These are phyloP conservation scores for Backusella morwellensis DNA, from an alignment of 192 early-diverging fungal genomes.

Conservation along the genomic window DNA sequence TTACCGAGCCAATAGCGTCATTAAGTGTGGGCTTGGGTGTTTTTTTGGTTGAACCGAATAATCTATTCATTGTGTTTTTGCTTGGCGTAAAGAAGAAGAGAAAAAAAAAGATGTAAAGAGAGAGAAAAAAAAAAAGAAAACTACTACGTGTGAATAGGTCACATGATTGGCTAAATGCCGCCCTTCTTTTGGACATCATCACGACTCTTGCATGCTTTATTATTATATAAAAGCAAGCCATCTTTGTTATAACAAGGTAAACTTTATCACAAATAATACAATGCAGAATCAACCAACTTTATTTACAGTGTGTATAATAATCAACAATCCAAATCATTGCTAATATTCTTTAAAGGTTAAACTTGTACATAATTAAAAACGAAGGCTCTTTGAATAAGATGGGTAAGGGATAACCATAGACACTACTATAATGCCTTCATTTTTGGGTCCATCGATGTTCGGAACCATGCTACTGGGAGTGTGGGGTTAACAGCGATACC, in stretches of 20 bases:
- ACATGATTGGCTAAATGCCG: not conserved
- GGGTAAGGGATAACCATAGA: too few species aligned
- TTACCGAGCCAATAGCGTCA: slow-evolving; percentile 66
- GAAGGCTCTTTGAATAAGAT: too few species aligned
- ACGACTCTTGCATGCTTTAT: too few species aligned
- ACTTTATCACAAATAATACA: not conserved
- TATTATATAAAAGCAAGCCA: too few species aligned
- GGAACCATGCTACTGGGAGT: not conserved
- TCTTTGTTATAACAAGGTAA: too few species aligned
- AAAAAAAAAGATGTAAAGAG: not conserved
- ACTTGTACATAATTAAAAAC: too few species aligned
- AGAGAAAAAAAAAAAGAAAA: not conserved
- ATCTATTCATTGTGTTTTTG: slow-evolving; percentile 70
- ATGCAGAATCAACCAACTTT: too few species aligned
- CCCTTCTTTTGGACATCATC: too few species aligned
- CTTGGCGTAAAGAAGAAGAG: not conserved
- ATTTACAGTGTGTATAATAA: too few species aligned
- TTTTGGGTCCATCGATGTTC: not conserved
- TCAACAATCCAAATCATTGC: too few species aligned
- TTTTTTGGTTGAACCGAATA: slow-evolving; percentile 89
- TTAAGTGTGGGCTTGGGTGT: slow-evolving; percentile 83
- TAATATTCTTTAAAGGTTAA: too few species aligned
- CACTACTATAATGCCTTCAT: not conserved
- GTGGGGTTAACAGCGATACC: not conserved
- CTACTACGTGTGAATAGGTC: not conserved